Evolutionary conservation across 495 filamentous ascomycete genomes (phyloP), one percentile per base, ranked within the genome.

Genomic region (Oidiodendron maius): DNA sequence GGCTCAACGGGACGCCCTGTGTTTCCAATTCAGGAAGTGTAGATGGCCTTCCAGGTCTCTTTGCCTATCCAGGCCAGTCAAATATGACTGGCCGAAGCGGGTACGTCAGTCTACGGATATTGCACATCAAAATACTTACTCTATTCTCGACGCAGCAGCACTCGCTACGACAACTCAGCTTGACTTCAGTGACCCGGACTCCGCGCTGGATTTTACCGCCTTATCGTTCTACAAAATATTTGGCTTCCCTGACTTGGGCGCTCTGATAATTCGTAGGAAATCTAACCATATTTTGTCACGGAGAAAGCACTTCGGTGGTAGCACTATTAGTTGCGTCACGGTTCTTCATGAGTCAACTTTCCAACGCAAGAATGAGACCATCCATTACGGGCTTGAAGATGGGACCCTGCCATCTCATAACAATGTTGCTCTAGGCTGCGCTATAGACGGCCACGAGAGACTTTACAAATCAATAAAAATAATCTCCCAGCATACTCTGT

Each of bases 191-290:
- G 70, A 89, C 50, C 56, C 75, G 2, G 66, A 70, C 9, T 64
- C 60, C 15, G 82, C 85, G 9, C 84, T 86, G 0, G 87, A 91
- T 55, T 90, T 90, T 51, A 79, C 72, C 5, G 79, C 76, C 28
- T 50, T 89, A 18, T 86, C 81, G 8, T 80, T 90, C 58, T 89
- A 90, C 64, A 91, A 91, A 64, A 85, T 90, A 44, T 90, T 90
- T 59, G 86, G 86, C 12, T 86, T 87, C 48, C 86, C 86, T 0
- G 81, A 90, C 46, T 70, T 91, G 13, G 87, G 86, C 1, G 86
- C 76, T 4, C 62, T 91, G 18, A 73, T 89, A 30, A 73, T 90
- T 11, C 75, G 83, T 21, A 81, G 73, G 54, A 67, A 71, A 16
- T 79, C 82, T 17, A 80, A 76, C 1, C 71, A 79, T 37, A 74